phyloP scores from a whole-genome alignment of 2,329 filamentous ascomycete species.

The Basipetospora sp. region DNA sequence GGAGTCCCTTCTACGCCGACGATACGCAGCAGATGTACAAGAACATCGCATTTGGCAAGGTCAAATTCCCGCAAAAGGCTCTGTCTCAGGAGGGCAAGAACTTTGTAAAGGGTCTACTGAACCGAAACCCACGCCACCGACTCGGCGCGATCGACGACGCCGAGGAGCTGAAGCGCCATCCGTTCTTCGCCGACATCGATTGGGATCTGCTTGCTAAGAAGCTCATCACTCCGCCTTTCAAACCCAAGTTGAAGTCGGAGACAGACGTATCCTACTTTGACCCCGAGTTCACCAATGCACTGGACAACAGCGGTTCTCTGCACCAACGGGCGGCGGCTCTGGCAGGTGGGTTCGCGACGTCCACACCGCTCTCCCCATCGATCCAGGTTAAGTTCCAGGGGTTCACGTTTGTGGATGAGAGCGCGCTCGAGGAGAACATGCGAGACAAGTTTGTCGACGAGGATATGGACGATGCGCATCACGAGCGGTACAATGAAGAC shows the following conservation, averaged over 20 bases:
- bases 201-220: conserved; percentile 83
- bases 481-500: conserved; percentile 14
- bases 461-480: conserved; percentile 42
- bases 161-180: conserved; percentile 81
- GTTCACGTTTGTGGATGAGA: conserved; percentile 98
- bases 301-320: conserved; percentile 72
- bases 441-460: conserved; percentile 37
- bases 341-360: conserved; percentile 71
- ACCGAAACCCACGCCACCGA: conserved; percentile 90
- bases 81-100: conserved; percentile 88
- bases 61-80: conserved; percentile 87
- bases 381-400: conserved; percentile 97
- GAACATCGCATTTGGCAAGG: conserved; percentile 98
- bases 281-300: conserved; percentile 89
- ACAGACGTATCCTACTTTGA: conserved; percentile 97
- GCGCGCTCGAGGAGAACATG: conserved; percentile 79
- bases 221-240: conserved; percentile 89
- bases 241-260: conserved; percentile 89
- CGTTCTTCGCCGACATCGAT: conserved; percentile 89
- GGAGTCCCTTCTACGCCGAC: conserved; percentile 97
- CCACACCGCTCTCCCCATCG: conserved; percentile 82
- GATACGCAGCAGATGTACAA: conserved; percentile 99
- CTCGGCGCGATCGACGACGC: conserved; percentile 84
- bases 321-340: conserved; percentile 82
- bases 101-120: conserved; percentile 93